Evolutionary conservation across 1,139 yeast species (phyloP), one percentile per base, ranked within the genome.

Genomic region (Saccharomycopsis crataegensis): DNA sequence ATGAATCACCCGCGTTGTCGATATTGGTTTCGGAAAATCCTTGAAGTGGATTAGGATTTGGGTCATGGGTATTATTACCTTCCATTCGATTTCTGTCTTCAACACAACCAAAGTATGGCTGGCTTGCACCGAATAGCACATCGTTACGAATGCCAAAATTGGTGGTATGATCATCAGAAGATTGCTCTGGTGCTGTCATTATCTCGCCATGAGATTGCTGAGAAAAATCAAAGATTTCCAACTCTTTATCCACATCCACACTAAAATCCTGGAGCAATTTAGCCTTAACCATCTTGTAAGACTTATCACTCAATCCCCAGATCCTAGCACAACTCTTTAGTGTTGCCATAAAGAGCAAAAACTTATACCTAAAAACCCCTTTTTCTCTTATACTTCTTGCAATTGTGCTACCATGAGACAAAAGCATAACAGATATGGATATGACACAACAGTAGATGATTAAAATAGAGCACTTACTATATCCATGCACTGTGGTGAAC

Each of bases 301-400:
- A 43, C 11, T 43, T 51, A 9, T 14, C 38, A 17, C 43, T 38
- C 7, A 47, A 43, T 3, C 37, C 22, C 48, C 51, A 51, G 8
- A 38, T 43, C 16, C 8, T 7, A 2, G 54, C 36, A 17, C 46
- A 42, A 6, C 33, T 16, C 17, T 48, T 51, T n/a, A 51, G 22
- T n/a, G 43, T 33, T 6, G 32, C 14, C 9, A 48, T 14, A 37
- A 51, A 43, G 33, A 44, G 22, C 8, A 43, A 36, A 11, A 51
- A 42, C 31, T 38, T 34, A 8, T 28, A 17, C 33, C 43, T 42
- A 1, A 41, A 7, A 28, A 14, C 48, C 5, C 32, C 38, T 32
- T 34, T 47, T 14, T 28, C 37, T 9, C n/a, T 33, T 36, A 14
- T 3, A 33, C 22, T 34, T 14, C 14, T 38, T 6, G 9, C 7